Evolutionary conservation across 1,284 basidiomycete genomes (phyloP), one percentile per base, ranked within the genome.

Genomic region (Ustilago loliicola): DNA sequence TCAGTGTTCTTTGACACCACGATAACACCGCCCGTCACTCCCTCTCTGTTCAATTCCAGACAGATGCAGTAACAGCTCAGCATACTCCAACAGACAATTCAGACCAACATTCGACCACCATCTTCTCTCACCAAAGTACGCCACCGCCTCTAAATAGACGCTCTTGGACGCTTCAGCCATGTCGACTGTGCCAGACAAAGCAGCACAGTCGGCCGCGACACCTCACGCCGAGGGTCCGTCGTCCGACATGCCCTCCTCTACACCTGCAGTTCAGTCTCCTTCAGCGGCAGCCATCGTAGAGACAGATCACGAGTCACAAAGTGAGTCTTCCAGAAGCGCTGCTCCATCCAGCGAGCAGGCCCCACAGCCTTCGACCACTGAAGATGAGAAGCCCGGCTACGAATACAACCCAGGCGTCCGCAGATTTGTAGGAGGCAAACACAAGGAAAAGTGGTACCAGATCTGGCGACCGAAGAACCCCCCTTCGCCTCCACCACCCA

Each of bases 391-490:
- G 66, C 63, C 66, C n/a, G 72, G 63, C 51, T 81, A 65, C 64
- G 66, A 64, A 13, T 77, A 83, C 72, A 79, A 81, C 25, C 80
- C 78, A 2, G 85, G 85, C 34, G 56, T 72, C 21, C 78, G 83
- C 64, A 72, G 71, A 47, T 77, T 82, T 19, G 58, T 54, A 10
- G 76, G 79, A 17, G 75, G 74, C 7, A 75, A 77, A 61, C 70
- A 79, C 57, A 80, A 80, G 58, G 53, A 86, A 54, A 80, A 82
- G 48, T 85, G 81, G 78, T 86, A 78, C 56, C 83, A 86, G 57
- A 53, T 85, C 21, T 85, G 84, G 84, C 74, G 82, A 34, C 82
- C 74, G 47, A 82, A 80, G 54, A 67, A 84, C 19, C 76, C 80
- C 1, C 85, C 85, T 17, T 69, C 73, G 9, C 73, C 84, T 19